Evolutionary conservation across 805 yeast species (phyloP), one percentile per base, ranked within the genome.

Genomic region (Osmozyma mogii): DNA sequence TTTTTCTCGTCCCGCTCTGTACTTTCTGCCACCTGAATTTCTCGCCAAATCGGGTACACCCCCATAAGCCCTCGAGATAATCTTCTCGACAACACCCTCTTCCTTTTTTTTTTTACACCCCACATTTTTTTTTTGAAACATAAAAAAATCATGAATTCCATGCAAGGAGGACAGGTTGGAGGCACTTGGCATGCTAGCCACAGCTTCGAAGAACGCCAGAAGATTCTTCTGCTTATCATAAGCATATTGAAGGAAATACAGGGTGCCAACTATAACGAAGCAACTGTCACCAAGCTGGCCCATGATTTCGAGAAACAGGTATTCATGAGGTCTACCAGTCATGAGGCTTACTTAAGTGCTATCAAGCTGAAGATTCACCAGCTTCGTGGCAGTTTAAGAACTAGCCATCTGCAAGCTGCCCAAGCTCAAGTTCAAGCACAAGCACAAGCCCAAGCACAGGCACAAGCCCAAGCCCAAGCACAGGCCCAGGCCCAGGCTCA

Each of bases 251-350:
- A 54, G 35, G 67, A 61, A 15, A 50, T 62, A 30, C 66, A 53
- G 35, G 51, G 42, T 17, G 36, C 50, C 22, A 50, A 41, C 31
- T 58, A 48, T 31, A 59, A 58, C 34, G 52, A 53, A n/a, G n/a
- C n/a, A n/a, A n/a, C n/a, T n/a, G n/a, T n/a, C n/a, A 6, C 9
- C 24, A 8, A 22, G n/a, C 9, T 75, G 42, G 85, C 87, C 4
- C 79, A 75, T 43, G 84, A 79, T 45, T 79, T 77, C 41, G 92
- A 81, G 48, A 71, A 75, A 35, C 73, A 66, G 41, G 70, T 84
- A 15, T 80, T 67, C 48, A 64, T 67, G 32, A 74, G 74, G 33
- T 65, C 84, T 9, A 63, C 65, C 7, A 60, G 72, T 13, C 72
- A 74, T 40, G 72, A 69, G 30, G 77, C 75, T 36, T 81, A 81